Percentiles rank a stretch among this genome's conserved stretches.
Evolutionary conservation across 2,329 filamentous ascomycete species (phyloP).

Genomic region (Pseudofabraea citricarpa): DNA sequence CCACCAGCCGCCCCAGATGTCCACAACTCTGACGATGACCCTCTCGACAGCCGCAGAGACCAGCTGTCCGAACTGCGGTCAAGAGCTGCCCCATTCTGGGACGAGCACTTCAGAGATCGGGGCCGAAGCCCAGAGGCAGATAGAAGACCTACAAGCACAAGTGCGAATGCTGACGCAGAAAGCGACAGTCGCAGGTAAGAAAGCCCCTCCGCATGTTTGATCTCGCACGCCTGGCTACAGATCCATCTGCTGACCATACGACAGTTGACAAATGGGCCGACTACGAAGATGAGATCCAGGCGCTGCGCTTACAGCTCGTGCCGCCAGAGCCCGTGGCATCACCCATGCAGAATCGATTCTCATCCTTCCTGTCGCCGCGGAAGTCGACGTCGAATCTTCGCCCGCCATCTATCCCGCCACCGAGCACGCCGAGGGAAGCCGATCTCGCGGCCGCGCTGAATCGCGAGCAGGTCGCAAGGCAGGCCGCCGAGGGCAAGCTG

Average conservation of each 20-base stretch:
- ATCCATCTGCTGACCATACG: no score
- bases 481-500: slow-evolving; percentile 64
- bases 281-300: slow-evolving; percentile 73
- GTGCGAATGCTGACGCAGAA: slow-evolving; percentile 67
- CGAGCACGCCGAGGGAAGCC: slow-evolving; percentile 21
- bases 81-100: slow-evolving; percentile 18
- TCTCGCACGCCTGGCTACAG: no score
- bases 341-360: slow-evolving; percentile 26
- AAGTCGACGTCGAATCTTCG: slow-evolving; percentile 39
- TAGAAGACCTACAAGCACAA: slow-evolving; percentile 66
- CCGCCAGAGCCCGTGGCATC: slow-evolving; percentile 14
- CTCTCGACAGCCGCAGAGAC: slow-evolving; percentile 20
- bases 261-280: slow-evolving; percentile 64
- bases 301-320: slow-evolving; percentile 40
- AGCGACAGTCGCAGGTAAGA: slow-evolving; percentile 55
- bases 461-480: slow-evolving; percentile 61
- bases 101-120: slow-evolving; percentile 18
- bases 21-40: slow-evolving; percentile 26
- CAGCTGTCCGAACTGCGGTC: slow-evolving; percentile 27
- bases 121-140: slow-evolving; percentile 48
- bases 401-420: slow-evolving; percentile 11
- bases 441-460: slow-evolving; percentile 60
- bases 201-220: neutral
- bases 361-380: slow-evolving; percentile 44
- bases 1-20: slow-evolving; percentile 15